These are phyloP conservation scores for Wickerhamiella infanticola DNA, from an alignment of 1,139 yeast species.

Conservation along the genomic window DNA sequence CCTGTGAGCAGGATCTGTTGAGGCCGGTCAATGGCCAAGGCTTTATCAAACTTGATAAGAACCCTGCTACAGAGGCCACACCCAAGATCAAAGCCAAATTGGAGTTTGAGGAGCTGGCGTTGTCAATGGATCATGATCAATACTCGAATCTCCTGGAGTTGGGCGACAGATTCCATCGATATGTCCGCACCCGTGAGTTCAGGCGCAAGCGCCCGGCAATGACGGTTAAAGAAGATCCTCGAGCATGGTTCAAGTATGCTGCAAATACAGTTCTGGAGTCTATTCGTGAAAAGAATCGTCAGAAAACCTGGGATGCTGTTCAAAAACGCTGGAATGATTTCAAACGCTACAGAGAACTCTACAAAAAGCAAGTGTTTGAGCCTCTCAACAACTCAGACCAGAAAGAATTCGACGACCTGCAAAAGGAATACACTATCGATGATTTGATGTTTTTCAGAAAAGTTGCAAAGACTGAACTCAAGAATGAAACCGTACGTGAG, in stretches of 20 bases:
- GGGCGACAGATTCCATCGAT: slow-evolving; percentile 68
- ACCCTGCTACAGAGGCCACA: slow-evolving; percentile 38
- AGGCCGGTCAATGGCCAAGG: slow-evolving; percentile 88
- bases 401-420: slow-evolving; percentile 36
- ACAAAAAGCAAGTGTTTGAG: slow-evolving; percentile 38
- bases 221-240: slow-evolving; percentile 50
- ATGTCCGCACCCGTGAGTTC: slow-evolving; percentile 58
- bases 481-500: slow-evolving; percentile 33
- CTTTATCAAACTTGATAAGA: slow-evolving; percentile 62
- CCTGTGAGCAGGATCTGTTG: slow-evolving; percentile 45
- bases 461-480: slow-evolving; percentile 50
- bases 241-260: slow-evolving; percentile 69
- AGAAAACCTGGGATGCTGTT: slow-evolving; percentile 84
- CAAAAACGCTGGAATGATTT: slow-evolving; percentile 59
- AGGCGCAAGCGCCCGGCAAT: slow-evolving; percentile 53
- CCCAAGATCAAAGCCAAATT: slow-evolving; percentile 71
- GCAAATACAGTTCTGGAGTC: slow-evolving; percentile 59
- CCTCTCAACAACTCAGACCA: slow-evolving; percentile 18
- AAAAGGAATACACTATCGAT: slow-evolving; percentile 48
- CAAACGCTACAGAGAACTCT: slow-evolving; percentile 47
- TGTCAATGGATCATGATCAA: slow-evolving; percentile 72
- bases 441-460: slow-evolving; percentile 78
- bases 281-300: slow-evolving; percentile 62
- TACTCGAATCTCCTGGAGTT: slow-evolving; percentile 73
- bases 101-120: slow-evolving; percentile 73